Evolutionary conservation across 306 rosid genomes (phyloP).

Genomic region (Heteromeles arbutifolia): DNA sequence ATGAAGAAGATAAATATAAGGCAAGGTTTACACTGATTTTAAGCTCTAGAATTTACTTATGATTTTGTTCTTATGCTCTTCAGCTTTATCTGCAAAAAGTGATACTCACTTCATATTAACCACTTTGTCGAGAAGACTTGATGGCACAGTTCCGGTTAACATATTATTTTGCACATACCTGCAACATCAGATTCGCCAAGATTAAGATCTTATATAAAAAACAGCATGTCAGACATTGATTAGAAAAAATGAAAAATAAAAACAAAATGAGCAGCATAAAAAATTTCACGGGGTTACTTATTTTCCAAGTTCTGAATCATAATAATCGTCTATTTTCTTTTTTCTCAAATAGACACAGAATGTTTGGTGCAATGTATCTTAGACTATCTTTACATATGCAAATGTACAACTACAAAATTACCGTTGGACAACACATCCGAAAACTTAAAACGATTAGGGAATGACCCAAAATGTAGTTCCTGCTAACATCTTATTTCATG

Average conservation of each 20-base stretch:
- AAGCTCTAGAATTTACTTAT: not conserved
- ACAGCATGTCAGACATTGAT: not conserved
- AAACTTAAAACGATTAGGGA: not conserved
- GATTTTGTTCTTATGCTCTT: not conserved
- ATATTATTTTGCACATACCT: slow-evolving; percentile 81
- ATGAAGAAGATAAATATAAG: not conserved
- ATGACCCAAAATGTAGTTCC: not conserved
- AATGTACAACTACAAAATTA: not conserved
- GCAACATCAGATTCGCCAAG: slow-evolving; percentile 28
- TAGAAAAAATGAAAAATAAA: slow-evolving; percentile 4
- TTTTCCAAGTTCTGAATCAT: not conserved
- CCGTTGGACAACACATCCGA: not conserved
- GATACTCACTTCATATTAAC: slow-evolving; percentile 51
- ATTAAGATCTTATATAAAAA: not conserved
- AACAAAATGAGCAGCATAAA: not conserved
- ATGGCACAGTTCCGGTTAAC: slow-evolving; percentile 75
- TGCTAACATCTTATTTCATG: not conserved
- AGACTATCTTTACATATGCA: not conserved
- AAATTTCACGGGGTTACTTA: not conserved
- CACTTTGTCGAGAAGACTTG: slow-evolving; percentile 49
- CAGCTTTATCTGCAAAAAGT: not conserved
- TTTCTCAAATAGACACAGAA: not conserved
- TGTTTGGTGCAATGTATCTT: not conserved
- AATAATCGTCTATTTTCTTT: not conserved
- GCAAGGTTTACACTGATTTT: not conserved